Evolutionary conservation across 2,329 filamentous ascomycete species (phyloP), one percentile per base, ranked within the genome.

Genomic region (Bimuria novae-zelandiae): DNA sequence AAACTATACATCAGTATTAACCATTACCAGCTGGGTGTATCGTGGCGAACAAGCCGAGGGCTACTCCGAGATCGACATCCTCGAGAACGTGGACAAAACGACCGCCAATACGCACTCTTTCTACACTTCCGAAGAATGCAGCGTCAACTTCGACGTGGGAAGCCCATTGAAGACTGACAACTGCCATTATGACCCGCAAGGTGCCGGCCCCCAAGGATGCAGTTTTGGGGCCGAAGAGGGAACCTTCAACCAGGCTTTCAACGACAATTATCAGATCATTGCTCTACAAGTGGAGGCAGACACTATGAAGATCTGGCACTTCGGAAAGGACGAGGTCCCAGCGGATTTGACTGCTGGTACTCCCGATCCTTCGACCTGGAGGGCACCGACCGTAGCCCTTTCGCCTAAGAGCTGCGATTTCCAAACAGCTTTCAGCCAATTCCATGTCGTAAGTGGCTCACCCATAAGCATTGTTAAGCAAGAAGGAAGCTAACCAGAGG

Each of bases 321-420:
- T 46, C n/a, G 7, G 30, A 1, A 46, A 35, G 43, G 11, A 46
- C 12, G 43, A 46, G 43, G 14, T 46, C 17, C 43, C 43, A 7
- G 30, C 43, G 25, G 43, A 46, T 25, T 7, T 46, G 12, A 46
- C 14, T 25, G 19, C 43, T 25, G 43, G 43, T 12, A 35, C 30
- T 17, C 30, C 43, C 5, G 30, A 46, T 27, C 30, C 43, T 25
- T 23, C 19, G 14, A 46, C 43, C n/a, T 46, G 43, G 43, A 46
- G 36, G 21, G 25, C 30, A 10, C 43, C 43, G 7, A 46, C 43
- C n/a, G 43, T 46, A 4, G 11, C 43, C 3, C 43, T 46, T 12
- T 46, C 43, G 21, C 43, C 43, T 6, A 46, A 46, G 43, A 46
- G 43, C 29, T 46, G 43, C n/a, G 43, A 46, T n/a, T 46, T 46